Evolutionary conservation across 306 rosid genomes (phyloP), one percentile per base, ranked within the genome.

Genomic region (Quercus mongolica): DNA sequence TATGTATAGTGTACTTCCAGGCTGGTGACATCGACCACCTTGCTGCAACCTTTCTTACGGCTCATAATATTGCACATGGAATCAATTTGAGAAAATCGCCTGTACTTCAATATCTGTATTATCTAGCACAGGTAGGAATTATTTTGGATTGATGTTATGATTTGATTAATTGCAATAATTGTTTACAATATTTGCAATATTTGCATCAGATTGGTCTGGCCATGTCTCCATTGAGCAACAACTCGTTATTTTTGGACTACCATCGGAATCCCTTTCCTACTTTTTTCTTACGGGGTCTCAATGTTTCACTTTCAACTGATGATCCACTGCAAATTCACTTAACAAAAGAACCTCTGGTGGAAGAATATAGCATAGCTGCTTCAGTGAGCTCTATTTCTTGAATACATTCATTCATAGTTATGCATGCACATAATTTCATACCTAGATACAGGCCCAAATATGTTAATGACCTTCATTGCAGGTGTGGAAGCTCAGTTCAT

Each of bases 11-110:
- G 62, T 80, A 18, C 55, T 41, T 85, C 74, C 90, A 94, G 97
- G 95, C 99, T 56, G 99, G 99, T 81, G 97, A 94, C 87, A 89
- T 94, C 80, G 99, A 94, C 90, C 99, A 94, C 84, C 99, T 94
- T 75, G 97, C 99, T 62, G 95, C 99, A 73, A 90, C 99, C 38
- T 94, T 92, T 86, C 95, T 94, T 74, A 91, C 95, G 0, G 79
- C 90, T 44, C 93, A 91, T 76, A 91, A 91, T 80, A 94, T 94
- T 58, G 99, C 99, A 25, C 99, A 94, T 82, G 99, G 97, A 81
- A 92, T 92, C 83, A 94, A 94, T 89, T 89, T 94, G 92, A 92
- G 92, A 75, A 94, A 94, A 82, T 94, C 99, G 8, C 99, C 97
- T 0, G 97, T 94, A 75, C 99, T 94, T 80, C 99, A 94, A 31